phyloP scores from a whole-genome alignment of 2,329 filamentous ascomycete species.

The Penicillium sp. region DNA sequence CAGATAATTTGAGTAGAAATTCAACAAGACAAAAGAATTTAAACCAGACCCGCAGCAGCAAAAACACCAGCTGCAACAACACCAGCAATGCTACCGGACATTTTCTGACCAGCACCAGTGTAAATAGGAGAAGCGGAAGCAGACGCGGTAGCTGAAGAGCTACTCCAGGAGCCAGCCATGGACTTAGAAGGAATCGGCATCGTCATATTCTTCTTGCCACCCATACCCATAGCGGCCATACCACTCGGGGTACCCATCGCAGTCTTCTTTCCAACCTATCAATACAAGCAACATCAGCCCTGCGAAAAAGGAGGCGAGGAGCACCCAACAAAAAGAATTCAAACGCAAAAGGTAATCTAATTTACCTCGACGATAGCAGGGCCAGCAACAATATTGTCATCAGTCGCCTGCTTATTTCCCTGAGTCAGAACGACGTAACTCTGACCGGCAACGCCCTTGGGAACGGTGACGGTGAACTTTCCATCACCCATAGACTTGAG shows the following conservation, averaged over 20 bases:
- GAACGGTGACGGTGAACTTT: constrained; percentile 26
- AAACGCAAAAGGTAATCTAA: neutral
- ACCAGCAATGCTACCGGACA: neutral
- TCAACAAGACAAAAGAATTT: neutral
- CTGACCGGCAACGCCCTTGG: constrained; percentile 28
- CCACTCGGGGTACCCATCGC: neutral
- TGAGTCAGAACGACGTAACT: constrained; percentile 33
- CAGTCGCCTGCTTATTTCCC: constrained; percentile 21
- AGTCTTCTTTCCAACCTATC: constrained; percentile 12
- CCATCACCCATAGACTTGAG: constrained; percentile 11
- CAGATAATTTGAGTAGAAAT: neutral
- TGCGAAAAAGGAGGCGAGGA: neutral
- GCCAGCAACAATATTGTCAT: constrained; percentile 34
- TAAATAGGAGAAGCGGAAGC: constrained; percentile 8
- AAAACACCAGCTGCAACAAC: neutral
- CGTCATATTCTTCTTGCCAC: too few relatives aligned
- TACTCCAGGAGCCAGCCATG: too few relatives aligned
- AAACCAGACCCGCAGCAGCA: neutral
- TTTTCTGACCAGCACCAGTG: neutral
- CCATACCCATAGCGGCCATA: too few relatives aligned
- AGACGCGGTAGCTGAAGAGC: neutral
- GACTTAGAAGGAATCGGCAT: too few relatives aligned
- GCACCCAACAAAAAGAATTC: neutral
- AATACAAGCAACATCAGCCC: constrained; percentile 7
- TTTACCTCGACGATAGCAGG: constrained; percentile 36